Percentiles rank a stretch among this genome's conserved stretches.
Evolutionary conservation across 2,329 filamentous ascomycete species (phyloP).

Genomic region (Fusarium incarnatum): DNA sequence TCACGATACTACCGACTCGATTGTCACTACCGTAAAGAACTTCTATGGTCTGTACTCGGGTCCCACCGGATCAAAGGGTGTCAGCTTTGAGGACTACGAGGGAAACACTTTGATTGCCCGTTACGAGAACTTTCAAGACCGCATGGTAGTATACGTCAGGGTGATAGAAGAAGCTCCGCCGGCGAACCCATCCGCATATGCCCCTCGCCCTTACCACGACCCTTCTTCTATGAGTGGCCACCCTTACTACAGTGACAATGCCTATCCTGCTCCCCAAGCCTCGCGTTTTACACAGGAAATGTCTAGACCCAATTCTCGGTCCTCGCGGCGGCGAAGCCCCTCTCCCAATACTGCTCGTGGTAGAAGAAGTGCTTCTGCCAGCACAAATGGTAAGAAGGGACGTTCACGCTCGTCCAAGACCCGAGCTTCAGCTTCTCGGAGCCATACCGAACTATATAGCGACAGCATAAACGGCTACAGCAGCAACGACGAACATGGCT

Average conservation of each 20-base stretch:
- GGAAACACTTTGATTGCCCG: constrained; percentile 93
- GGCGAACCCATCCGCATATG: constrained; percentile 58
- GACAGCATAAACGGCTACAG: constrained; percentile 83
- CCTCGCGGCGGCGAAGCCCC: constrained; percentile 80
- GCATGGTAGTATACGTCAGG: constrained; percentile 94
- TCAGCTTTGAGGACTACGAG: constrained; percentile 93
- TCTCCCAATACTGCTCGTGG: constrained; percentile 78
- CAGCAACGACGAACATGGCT: constrained; percentile 85
- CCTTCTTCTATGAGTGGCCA: constrained; percentile 64
- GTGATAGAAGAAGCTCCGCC: constrained; percentile 74
- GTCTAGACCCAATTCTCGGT: constrained; percentile 75
- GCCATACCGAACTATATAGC: constrained; percentile 68
- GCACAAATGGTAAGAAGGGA: constrained; percentile 71
- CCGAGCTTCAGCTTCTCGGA: constrained; percentile 60
- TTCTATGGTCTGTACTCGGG: constrained; percentile 96
- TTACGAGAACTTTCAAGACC: constrained; percentile 93
- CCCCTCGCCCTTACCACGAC: constrained; percentile 65
- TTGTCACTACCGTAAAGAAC: constrained; percentile 98
- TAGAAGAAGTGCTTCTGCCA: constrained; percentile 80
- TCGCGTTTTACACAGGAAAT: constrained; percentile 69
- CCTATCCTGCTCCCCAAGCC: constrained; percentile 59
- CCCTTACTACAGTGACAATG: constrained; percentile 66
- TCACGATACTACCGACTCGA: constrained; percentile 96
- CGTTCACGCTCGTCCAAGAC: constrained; percentile 78
- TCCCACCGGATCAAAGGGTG: constrained; percentile 75